Base-by-base conservation (phyloP, 305 asterid species). In the Fraxinus nigra region DNA sequence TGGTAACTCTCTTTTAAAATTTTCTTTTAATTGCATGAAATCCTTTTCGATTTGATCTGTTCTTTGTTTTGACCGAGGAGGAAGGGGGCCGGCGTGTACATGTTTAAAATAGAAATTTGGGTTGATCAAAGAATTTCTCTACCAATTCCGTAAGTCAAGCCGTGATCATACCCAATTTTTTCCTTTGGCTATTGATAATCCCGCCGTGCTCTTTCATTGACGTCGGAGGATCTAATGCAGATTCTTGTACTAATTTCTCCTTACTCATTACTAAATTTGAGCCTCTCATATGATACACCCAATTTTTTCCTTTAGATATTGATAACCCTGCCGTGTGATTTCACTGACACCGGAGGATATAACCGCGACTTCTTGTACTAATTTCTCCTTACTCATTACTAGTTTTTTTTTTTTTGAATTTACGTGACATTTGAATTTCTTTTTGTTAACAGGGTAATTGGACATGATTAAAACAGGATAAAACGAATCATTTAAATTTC, bases 21-120 rank as follows among this genome's bases (percentile, higher is more conserved):
- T 35, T 81, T 72, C 70, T 37, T 34, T 67, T 69, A 61, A 76
- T 77, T 10, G 37, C 77, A 56, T 34, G 26, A 30, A 61, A 28
- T 69, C 81, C 34, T 67, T 81, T 76, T 77, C 76, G 35, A 37
- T 80, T 38, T 72, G 74, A 77, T 77, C 30, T 75, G 22, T 61
- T 79, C 24, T 35, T 79, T 78, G 63, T 79, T 70, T 22, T 65
- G n/a, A 65, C 0, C 1, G n/a, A 65, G 72, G 34, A 63, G 34
- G 33, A 63, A 65, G 13, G 35, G 34, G 34, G 6, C 16, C 16
- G 35, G 34, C 72, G n/a, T 24, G n/a, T 65, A 65, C 72, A 10
- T 24, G 34, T 65, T 26, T 22, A 26, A 65, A 65, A 65, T 26
- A 22, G 72, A 65, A 65, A 65, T 65, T 13, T 65, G 26, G 34